Conservation (phyloP, 169 alveolate genomes). For the Eimeria praecox region DNA sequence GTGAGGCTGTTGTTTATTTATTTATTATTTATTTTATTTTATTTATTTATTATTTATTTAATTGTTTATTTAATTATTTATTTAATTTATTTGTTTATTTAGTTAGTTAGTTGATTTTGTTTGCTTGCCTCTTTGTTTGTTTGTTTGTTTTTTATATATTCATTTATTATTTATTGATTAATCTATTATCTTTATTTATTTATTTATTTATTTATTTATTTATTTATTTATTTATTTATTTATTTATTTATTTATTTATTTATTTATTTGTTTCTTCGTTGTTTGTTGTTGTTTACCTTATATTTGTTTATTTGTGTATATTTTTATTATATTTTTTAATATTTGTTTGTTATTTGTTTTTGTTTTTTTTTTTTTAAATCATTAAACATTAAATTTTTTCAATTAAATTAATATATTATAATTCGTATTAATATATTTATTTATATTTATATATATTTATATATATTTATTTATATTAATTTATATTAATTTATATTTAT, state of each 20-base stretch:
- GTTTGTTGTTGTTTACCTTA: background rate
- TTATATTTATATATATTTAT: background rate
- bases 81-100: background rate
- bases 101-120: background rate
- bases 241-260: background rate
- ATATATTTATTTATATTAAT: background rate
- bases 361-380: background rate
- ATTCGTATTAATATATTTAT: background rate
- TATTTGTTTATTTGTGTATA: background rate
- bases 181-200: background rate
- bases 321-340: background rate
- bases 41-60: background rate
- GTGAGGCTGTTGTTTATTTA: background rate
- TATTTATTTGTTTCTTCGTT: background rate
- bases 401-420: too few species aligned
- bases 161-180: background rate
- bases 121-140: background rate
- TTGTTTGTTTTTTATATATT: background rate
- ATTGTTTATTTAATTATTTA: background rate
- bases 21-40: background rate
- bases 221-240: background rate
- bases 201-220: background rate
- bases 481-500: background rate
- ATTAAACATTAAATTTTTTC: background rate
- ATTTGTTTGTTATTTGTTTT: background rate